A percentile compares a stretch with the other conserved stretches of the same genome.
phyloP scores from a whole-genome alignment of 2,329 filamentous ascomycete species.

The Bretziella fagacearum region DNA sequence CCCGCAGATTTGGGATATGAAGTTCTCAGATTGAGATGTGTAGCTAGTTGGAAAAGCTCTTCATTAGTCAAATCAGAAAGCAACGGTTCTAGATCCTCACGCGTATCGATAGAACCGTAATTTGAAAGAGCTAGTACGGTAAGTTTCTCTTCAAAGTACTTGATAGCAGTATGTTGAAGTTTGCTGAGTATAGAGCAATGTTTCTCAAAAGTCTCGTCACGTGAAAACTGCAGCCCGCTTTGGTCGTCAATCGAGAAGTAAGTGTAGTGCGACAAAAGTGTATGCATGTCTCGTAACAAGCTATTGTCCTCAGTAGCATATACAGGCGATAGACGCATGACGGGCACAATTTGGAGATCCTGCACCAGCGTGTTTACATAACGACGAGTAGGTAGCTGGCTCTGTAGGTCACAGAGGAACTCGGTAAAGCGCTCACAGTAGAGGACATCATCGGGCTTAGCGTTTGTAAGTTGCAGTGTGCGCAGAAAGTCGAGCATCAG shows the following conservation, averaged over 20 bases:
- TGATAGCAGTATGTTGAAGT: constrained; percentile 62
- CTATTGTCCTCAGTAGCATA: constrained; percentile 58
- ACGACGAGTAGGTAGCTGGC: constrained; percentile 80
- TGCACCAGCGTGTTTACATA: constrained; percentile 81
- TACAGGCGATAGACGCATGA: constrained; percentile 61
- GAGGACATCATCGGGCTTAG: constrained; percentile 43
- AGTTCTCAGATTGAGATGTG: constrained; percentile 59
- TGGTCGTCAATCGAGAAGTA: constrained; percentile 86
- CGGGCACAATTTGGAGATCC: constrained; percentile 67
- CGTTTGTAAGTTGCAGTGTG: constrained; percentile 44
- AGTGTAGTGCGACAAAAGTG: constrained; percentile 71
- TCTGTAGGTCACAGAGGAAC: constrained; percentile 76
- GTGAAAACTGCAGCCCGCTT: constrained; percentile 58
- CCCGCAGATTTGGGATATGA: constrained; percentile 59
- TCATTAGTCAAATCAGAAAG: constrained; percentile 55
- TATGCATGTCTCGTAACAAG: constrained; percentile 63
- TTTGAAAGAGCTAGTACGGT: constrained; percentile 87
- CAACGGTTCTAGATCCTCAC: constrained; percentile 60
- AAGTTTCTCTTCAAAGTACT: constrained; percentile 74
- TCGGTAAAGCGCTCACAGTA: constrained; percentile 94
- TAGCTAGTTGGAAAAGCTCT: constrained; percentile 54
- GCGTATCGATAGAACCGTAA: constrained; percentile 70
- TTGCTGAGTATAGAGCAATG: constrained; percentile 64
- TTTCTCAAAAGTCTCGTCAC: constrained; percentile 56
- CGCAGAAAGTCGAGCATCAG: constrained; percentile 69